These are phyloP conservation scores for Boletus vermiculosoides DNA, from an alignment of 768 basidiomycete genomes.

Conservation along the genomic window DNA sequence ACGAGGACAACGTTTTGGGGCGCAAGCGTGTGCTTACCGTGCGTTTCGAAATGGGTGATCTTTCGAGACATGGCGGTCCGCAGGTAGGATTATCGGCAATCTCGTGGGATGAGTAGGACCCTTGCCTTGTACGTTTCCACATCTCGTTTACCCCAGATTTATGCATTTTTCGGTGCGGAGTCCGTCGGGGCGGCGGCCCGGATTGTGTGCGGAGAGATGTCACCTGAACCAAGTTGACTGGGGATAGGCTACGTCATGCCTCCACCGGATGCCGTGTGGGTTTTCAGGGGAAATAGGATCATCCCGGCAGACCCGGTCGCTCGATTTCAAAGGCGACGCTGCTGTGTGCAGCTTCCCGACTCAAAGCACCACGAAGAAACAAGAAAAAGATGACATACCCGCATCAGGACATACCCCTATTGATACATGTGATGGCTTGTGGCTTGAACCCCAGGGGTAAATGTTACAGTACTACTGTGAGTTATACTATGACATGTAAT, in stretches of 20 bases:
- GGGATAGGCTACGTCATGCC: too few relatives aligned
- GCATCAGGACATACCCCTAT: not conserved
- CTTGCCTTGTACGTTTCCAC: not conserved
- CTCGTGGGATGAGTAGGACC: not conserved
- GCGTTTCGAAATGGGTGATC: conserved; percentile 57
- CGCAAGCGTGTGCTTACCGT: conserved; percentile 42
- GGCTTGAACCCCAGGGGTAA: too few relatives aligned
- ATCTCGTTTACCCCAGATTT: not conserved
- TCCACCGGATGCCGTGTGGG: not conserved
- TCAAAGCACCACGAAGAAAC: too few relatives aligned
- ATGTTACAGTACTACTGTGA: too few relatives aligned
- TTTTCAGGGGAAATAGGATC: not conserved
- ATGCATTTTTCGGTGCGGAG: not conserved
- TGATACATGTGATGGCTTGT: too few relatives aligned
- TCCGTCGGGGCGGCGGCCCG: conserved; percentile 17
- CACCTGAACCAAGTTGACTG: not conserved
- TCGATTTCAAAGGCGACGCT: too few relatives aligned
- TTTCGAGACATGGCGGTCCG: conserved; percentile 30
- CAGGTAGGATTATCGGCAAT: not conserved
- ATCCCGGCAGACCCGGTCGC: too few relatives aligned
- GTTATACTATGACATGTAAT: too few relatives aligned
- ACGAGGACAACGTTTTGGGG: not conserved
- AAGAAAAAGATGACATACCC: too few relatives aligned
- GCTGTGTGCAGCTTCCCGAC: too few relatives aligned
- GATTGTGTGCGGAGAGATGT: not conserved